These are phyloP conservation scores for Brachypodium distachyon DNA, from an alignment of 202 grass and related monocot genomes.

Conservation along the genomic window DNA sequence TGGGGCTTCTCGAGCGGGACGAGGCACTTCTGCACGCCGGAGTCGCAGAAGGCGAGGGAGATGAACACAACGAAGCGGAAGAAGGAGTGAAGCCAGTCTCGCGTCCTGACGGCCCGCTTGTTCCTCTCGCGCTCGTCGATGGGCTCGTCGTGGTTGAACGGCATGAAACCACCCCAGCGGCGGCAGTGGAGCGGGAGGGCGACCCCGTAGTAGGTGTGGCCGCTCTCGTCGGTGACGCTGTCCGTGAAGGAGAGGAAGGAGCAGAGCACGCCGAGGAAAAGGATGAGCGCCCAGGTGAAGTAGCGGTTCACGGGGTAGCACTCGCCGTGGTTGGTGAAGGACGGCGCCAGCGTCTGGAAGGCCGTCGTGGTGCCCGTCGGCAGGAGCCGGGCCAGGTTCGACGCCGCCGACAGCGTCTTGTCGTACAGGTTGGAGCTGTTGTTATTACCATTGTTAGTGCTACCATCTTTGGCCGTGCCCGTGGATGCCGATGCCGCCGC, in stretches of 20 bases:
- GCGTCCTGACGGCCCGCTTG: not conserved
- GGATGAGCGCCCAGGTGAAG: not conserved
- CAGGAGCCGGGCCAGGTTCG: not conserved
- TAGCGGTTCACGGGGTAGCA: not conserved
- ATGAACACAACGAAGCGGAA: not conserved
- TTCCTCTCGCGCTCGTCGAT: not conserved
- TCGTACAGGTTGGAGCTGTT: not conserved
- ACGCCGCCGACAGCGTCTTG: not conserved
- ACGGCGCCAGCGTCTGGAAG: not conserved
- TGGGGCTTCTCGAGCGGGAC: not conserved
- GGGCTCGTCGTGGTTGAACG: not conserved
- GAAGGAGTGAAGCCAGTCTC: not conserved
- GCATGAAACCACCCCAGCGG: not conserved
- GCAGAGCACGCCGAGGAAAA: not conserved
- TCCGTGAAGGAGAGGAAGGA: not conserved
- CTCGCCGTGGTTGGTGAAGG: not conserved
- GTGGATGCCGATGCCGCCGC: too few species aligned
- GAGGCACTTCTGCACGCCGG: not conserved
- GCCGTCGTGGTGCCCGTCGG: not conserved
- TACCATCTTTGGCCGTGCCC: too few species aligned
- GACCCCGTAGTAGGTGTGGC: not conserved
- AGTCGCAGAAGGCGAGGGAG: not conserved
- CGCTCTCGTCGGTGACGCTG: not conserved
- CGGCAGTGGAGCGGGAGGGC: too few species aligned
- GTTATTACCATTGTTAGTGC: too few species aligned